phyloP scores from a whole-genome alignment of 257 asterid species.

The Misopates orontium region DNA sequence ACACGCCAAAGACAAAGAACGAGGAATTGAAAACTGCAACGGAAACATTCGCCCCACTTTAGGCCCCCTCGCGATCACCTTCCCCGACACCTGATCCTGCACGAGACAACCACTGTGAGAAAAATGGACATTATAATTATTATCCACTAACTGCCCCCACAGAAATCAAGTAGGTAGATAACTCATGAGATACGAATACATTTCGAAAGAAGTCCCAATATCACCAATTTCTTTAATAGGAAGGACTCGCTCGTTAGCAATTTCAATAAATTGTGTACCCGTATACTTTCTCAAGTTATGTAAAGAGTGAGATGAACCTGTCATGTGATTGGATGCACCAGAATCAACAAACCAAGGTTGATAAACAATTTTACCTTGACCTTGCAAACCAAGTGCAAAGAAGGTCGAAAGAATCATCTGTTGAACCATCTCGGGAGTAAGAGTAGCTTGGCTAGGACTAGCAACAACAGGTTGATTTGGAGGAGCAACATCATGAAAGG shows the following conservation, averaged over 20 bases:
- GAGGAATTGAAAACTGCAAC: too few species aligned
- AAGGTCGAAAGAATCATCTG: not conserved
- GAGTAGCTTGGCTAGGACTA: too few species aligned
- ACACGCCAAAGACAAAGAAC: too few species aligned
- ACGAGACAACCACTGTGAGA: too few species aligned
- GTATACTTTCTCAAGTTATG: not conserved
- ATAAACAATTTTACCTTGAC: not conserved
- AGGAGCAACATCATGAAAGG: too few species aligned
- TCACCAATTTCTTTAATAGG: not conserved
- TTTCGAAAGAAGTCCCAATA: not conserved
- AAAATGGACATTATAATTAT: too few species aligned
- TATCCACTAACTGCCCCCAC: too few species aligned
- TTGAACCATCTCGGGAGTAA: not conserved
- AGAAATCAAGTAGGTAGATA: not conserved
- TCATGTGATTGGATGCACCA: not conserved
- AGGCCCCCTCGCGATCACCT: constrained; percentile 2
- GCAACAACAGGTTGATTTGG: too few species aligned
- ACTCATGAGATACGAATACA: not conserved
- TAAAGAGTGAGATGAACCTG: not conserved
- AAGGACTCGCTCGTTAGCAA: not conserved
- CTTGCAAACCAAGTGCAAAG: not conserved
- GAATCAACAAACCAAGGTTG: not conserved
- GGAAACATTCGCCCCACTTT: not conserved
- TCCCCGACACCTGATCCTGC: not conserved
- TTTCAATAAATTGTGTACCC: not conserved